Evolutionary conservation across 2,329 filamentous ascomycete genomes (phyloP), one percentile per base, ranked within the genome.

Genomic region (Penicillium paneum): DNA sequence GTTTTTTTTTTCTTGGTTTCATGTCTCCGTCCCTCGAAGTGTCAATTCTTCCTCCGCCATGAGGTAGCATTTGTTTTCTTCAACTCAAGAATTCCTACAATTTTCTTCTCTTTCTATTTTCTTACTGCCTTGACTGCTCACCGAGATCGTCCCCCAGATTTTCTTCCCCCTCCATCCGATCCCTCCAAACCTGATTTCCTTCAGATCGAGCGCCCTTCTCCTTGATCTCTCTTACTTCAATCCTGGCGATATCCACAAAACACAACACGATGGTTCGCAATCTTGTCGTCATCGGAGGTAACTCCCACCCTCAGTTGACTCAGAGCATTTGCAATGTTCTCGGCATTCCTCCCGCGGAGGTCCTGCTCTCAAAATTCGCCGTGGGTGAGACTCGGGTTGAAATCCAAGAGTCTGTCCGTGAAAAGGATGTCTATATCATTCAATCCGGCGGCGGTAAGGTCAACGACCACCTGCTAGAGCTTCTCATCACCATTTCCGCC

Each of bases 371-470:
- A 70, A 97, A 97, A 78, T 99, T 99, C 79, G 90, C 91, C 31
- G 91, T 94, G 49, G 94, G 94, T 64, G 94, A 97, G 79, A 96
- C 90, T 64, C 86, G 93, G 52, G 93, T 96, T 60, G 94, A 97
- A 76, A 96, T 99, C 69, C 84, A 92, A 73, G 94, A 99, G 75
- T 96, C 91, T 13, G 94, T 99, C 48, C 89, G 94, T 66, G 94
- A 90, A 65, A 99, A 99, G 75, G 94, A 99, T 84, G 94, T 97
- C 72, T 99, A 95, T 78, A 97, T 97, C 71, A 91, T 99, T 68
- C 93, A 97, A 76, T 94, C 91, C 39, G 91, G 91, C 64, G 90
- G 90, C 64, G 91, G 91, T 60, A 89, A 89, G 67, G 90, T 97
- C 76, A 99, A 99, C 72, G 94, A 99, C 76, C 87, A 96, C 76